Percentiles rank a stretch among this genome's conserved stretches.
phyloP scores from a whole-genome alignment of 257 asterid species.

The Sherardia arvensis region DNA sequence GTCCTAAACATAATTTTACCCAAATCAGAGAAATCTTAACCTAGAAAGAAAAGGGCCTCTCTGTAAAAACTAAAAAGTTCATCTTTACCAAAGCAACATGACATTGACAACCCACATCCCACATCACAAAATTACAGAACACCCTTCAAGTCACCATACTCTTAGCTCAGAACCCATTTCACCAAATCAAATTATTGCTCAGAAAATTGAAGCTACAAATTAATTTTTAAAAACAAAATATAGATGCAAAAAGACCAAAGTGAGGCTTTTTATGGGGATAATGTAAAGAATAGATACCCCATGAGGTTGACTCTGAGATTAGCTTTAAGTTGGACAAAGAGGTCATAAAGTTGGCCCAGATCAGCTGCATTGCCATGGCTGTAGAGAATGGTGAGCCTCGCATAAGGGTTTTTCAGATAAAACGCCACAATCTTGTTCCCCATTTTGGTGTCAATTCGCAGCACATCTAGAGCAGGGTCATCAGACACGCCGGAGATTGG shows the following conservation, averaged over 20 bases:
- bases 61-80: conserved; percentile 18
- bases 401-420: conserved; percentile 77
- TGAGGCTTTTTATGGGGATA: neutral
- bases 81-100: conserved; percentile 17
- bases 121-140: neutral
- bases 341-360: conserved; percentile 96
- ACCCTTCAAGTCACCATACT: neutral
- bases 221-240: too few species aligned
- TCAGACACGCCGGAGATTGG: conserved; percentile 57
- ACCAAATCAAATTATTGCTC: neutral
- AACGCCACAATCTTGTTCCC: conserved; percentile 92
- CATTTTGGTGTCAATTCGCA: conserved; percentile 51
- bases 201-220: neutral
- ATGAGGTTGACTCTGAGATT: conserved; percentile 91
- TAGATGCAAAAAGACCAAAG: neutral
- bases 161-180: neutral
- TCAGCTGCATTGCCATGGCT: conserved; percentile 99
- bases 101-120: neutral
- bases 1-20: neutral
- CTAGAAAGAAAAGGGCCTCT: conserved; percentile 1
- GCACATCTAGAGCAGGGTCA: conserved; percentile 65
- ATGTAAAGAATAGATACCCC: conserved; percentile 39
- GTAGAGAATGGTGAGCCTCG: conserved; percentile 76
- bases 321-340: conserved; percentile 90
- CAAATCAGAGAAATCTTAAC: neutral